These are phyloP conservation scores for Plantago elongata DNA, from an alignment of 257 asterid genomes.

Conservation along the genomic window DNA sequence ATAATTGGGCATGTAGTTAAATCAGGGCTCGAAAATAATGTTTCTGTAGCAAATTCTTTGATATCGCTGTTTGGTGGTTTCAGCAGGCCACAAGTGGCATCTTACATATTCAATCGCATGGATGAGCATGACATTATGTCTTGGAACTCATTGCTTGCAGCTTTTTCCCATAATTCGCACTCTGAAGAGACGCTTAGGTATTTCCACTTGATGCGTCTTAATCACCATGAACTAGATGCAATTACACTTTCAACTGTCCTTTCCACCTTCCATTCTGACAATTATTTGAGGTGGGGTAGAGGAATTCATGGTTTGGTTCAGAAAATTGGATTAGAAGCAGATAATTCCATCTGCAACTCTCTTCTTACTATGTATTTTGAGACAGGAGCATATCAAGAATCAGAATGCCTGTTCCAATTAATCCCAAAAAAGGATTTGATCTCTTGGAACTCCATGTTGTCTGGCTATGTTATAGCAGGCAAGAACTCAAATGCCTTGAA, in stretches of 20 bases:
- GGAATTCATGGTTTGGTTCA: conserved; percentile 74
- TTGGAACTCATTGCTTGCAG: conserved; percentile 83
- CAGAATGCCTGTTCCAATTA: conserved; percentile 47
- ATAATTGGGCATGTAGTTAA: conserved; percentile 66
- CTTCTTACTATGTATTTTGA: conserved; percentile 74
- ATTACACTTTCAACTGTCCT: conserved; percentile 63
- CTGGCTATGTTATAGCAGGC: conserved; percentile 60
- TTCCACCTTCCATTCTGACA: conserved; percentile 45
- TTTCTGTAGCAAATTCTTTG: conserved; percentile 72
- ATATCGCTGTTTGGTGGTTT: conserved; percentile 60
- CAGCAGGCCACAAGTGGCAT: conserved; percentile 40
- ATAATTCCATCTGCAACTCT: conserved; percentile 57
- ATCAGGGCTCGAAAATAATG: conserved; percentile 52
- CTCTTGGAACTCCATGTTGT: conserved; percentile 86
- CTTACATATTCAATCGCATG: conserved; percentile 50
- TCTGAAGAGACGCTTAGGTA: conserved; percentile 42
- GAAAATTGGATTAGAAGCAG: conserved; percentile 56
- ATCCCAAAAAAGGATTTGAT: conserved; percentile 65
- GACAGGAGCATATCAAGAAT: conserved; percentile 44
- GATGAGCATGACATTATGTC: conserved; percentile 60
- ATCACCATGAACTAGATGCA: conserved; percentile 52
- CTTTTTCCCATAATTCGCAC: conserved; percentile 46
- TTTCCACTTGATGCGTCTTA: conserved; percentile 59
- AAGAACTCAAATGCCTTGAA: conserved; percentile 49
- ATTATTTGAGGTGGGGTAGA: conserved; percentile 57